Evolutionary conservation across 179 eudicot species (phyloP), one percentile per base, ranked within the genome.

Genomic region (Beta lomatogona): DNA sequence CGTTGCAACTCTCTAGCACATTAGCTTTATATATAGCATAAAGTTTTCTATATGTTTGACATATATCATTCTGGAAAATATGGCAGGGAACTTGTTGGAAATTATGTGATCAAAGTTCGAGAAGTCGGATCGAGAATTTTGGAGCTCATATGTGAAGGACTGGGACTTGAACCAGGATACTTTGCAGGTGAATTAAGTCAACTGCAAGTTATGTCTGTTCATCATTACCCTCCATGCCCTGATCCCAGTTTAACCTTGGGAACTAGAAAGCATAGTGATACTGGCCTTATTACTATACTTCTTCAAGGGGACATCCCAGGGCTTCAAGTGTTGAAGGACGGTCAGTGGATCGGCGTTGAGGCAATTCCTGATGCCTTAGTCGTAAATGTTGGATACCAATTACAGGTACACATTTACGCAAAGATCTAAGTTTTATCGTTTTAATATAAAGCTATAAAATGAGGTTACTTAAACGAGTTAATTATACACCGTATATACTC

Each of bases 351-450:
- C 22, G 85, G 84, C n/a, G 86, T 89, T 52, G 84, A 87, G 44
- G 85, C 90, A 0, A 75, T 86, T 82, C 85, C 89, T 14, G 80
- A 83, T 83, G 90, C 88, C 65, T 83, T 89, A 55, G 88, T 86
- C 15, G 71, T 89, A 77, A 85, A 83, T 45, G 58, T 89, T 4
- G 85, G 88, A 28, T 57, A 80, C 70, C 84, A 75, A 73, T 75
- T 86, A 61, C 85, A 88, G 86, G 92, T 90, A 84, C 8, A 18
- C n/a, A n/a, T n/a, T n/a, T 65, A 4, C 6, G 52, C 52, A 9
- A 48, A 48, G 9, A 36, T 36, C 41, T 36, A 48, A 0, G 52
- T 48, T 48, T 48, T 6, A 48, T 6, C 9, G 52, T 48, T 48
- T 48, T 48, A 48, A 48, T 48, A 48, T 48, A 9, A 48, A 48